A percentile compares a stretch with the other conserved stretches of the same genome.
phyloP scores from a whole-genome alignment of 345 rosid genomes.

The Erysimum cheiranthoides region DNA sequence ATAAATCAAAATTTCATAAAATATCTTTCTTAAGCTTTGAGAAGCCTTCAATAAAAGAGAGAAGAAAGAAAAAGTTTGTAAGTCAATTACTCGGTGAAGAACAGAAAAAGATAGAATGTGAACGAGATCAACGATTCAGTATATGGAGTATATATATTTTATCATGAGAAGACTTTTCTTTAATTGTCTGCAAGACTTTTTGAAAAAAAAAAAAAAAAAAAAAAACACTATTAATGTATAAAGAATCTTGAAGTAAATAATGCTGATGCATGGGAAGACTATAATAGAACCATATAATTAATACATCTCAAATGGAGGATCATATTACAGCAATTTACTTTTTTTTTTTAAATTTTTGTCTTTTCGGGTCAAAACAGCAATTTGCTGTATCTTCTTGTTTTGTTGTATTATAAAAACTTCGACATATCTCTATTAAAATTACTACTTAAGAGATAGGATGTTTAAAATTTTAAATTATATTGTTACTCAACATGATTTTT shows the following conservation, averaged over 20 bases:
- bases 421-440: too few species aligned
- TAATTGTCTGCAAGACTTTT: not conserved
- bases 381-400: too few species aligned
- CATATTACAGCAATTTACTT: not conserved
- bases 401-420: too few species aligned
- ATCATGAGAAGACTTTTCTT: slow-evolving; percentile 8
- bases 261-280: slow-evolving; percentile 16
- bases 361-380: too few species aligned
- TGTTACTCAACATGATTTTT: too few species aligned
- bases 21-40: slow-evolving; percentile 4
- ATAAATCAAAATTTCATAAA: not conserved
- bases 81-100: not conserved
- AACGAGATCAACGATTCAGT: not conserved
- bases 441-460: too few species aligned
- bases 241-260: slow-evolving; percentile 8
- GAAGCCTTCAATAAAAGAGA: slow-evolving; percentile 27
- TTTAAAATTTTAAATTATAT: too few species aligned
- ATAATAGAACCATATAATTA: not conserved
- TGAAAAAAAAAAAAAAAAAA: not conserved
- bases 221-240: not conserved
- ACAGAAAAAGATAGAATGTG: not conserved
- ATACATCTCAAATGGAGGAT: not conserved
- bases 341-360: too few species aligned
- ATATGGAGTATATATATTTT: not conserved
- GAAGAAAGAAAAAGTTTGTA: not conserved